Evolutionary conservation across 495 filamentous ascomycete genomes (phyloP).

Genomic region (Annulohypoxylon moriforme): DNA sequence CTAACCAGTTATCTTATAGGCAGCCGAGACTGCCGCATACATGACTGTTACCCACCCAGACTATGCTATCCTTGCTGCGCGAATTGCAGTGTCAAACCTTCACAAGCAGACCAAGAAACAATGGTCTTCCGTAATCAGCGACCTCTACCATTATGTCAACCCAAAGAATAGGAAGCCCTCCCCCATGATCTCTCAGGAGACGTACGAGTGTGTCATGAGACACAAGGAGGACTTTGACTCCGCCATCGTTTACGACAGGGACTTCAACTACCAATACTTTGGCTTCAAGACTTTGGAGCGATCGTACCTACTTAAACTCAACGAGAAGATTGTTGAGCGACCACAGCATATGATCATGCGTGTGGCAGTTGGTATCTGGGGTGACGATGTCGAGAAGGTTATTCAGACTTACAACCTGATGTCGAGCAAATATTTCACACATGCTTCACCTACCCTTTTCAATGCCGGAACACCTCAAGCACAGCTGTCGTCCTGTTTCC

Average conservation of each 20-base stretch:
- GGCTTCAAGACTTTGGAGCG: conserved; percentile 99
- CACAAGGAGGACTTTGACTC: conserved; percentile 97
- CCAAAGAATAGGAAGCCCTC: conserved; percentile 86
- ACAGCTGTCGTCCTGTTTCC: conserved; percentile 96
- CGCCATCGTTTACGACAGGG: conserved; percentile 97
- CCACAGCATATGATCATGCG: conserved; percentile 99
- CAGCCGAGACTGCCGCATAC: conserved; percentile 98
- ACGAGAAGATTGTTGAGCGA: conserved; percentile 93
- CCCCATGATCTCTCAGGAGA: conserved; percentile 92
- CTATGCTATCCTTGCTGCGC: conserved; percentile 97
- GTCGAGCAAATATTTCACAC: conserved; percentile 97
- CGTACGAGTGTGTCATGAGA: conserved; percentile 91
- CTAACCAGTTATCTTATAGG: conserved; percentile 63
- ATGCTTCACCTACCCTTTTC: conserved; percentile 97
- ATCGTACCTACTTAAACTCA: conserved; percentile 91
- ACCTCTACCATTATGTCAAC: conserved; percentile 96
- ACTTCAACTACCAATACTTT: conserved; percentile 99
- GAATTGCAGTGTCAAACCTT: conserved; percentile 98
- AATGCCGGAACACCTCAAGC: conserved; percentile 94
- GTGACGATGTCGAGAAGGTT: conserved; percentile 90
- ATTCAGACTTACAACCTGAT: conserved; percentile 98
- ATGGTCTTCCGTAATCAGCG: conserved; percentile 91
- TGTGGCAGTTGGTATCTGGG: conserved; percentile 96
- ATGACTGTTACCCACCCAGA: conserved; percentile 99
- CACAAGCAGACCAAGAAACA: conserved; percentile 99